These are phyloP conservation scores for Naumovozyma dairenensis DNA, from an alignment of 805 yeast genomes.

Conservation along the genomic window DNA sequence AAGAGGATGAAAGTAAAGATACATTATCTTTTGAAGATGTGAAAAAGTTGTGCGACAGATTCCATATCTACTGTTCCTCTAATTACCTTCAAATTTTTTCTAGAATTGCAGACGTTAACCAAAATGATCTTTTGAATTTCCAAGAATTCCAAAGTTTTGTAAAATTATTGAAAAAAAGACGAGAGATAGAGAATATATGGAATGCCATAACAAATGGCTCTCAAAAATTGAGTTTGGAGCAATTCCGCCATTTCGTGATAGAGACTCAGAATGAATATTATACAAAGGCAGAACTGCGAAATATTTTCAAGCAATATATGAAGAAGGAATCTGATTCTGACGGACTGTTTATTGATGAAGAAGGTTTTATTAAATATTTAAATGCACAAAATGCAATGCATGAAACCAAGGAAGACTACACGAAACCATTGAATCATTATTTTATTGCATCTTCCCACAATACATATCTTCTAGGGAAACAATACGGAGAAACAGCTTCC, in stretches of 20 bases:
- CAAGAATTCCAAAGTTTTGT: constrained; percentile 72
- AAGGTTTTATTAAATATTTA: constrained; percentile 24
- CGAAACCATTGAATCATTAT: constrained; percentile 73
- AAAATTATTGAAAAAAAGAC: constrained; percentile 49
- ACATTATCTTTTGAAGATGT: constrained; percentile 57
- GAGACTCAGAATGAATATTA: constrained; percentile 44
- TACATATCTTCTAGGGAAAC: constrained; percentile 82
- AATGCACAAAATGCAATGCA: constrained; percentile 24
- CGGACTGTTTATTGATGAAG: constrained; percentile 10
- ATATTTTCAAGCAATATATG: constrained; percentile 11
- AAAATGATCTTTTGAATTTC: constrained; percentile 49
- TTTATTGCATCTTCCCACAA: constrained; percentile 90
- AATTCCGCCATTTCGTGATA: constrained; percentile 37
- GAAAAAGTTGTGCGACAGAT: constrained; percentile 48
- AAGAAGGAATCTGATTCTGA: constrained; percentile 23
- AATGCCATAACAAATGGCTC: constrained; percentile 20
- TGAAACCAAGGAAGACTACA: constrained; percentile 30
- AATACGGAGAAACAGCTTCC: constrained; percentile 77
- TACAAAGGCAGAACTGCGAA: constrained; percentile 27
- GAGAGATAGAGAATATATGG: constrained; percentile 51
- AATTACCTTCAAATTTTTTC: constrained; percentile 42
- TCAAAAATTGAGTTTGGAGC: constrained; percentile 19
- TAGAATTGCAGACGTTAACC: constrained; percentile 39
- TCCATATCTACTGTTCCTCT: constrained; percentile 65
- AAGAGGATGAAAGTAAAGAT: constrained; percentile 30